Evolutionary conservation across 2,329 filamentous ascomycete genomes (phyloP).

Genomic region (Sphaceloma murrayae): DNA sequence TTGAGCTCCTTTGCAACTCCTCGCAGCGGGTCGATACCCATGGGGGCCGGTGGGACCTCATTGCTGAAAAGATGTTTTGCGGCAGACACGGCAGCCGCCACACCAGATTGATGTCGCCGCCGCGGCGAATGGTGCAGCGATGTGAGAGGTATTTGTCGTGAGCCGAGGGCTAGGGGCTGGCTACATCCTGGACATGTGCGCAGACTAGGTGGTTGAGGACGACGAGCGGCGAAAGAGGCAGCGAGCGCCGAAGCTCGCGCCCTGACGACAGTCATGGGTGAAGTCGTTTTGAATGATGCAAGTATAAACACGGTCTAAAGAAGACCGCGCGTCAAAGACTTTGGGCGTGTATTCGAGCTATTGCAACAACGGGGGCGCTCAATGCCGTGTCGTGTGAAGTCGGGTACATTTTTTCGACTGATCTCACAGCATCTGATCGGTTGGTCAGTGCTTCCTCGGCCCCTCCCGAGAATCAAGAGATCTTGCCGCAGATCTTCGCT

Average conservation of each 20-base stretch:
- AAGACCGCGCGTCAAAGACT: too few species aligned
- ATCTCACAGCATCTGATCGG: slow-evolving; percentile 1
- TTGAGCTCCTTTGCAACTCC: slow-evolving; percentile 95
- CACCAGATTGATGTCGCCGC: slow-evolving; percentile 47
- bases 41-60: slow-evolving; percentile 49
- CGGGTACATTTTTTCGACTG: slow-evolving; percentile 4
- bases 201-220: slow-evolving; percentile 19
- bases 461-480: slow-evolving; percentile 5
- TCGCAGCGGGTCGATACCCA: slow-evolving; percentile 77
- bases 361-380: too few species aligned
- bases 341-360: too few species aligned
- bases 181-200: slow-evolving; percentile 28
- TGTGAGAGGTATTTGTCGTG: slow-evolving; percentile 20
- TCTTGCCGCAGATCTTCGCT: slow-evolving; percentile 2
- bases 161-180: slow-evolving; percentile 23
- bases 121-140: slow-evolving; percentile 29
- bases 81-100: slow-evolving; percentile 61
- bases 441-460: slow-evolving; percentile 13
- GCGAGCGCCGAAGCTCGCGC: slow-evolving; percentile 29
- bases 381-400: slow-evolving; percentile 9
- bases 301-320: too few species aligned
- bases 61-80: slow-evolving; percentile 62
- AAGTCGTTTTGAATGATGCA: too few species aligned
- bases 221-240: slow-evolving; percentile 23
- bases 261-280: slow-evolving; percentile 26